A percentile compares a stretch with the other conserved stretches of the same genome.
These are phyloP conservation scores for Syncephalastrum monosporum DNA, from an alignment of 371 early-diverging fungal species.

Conservation along the genomic window DNA sequence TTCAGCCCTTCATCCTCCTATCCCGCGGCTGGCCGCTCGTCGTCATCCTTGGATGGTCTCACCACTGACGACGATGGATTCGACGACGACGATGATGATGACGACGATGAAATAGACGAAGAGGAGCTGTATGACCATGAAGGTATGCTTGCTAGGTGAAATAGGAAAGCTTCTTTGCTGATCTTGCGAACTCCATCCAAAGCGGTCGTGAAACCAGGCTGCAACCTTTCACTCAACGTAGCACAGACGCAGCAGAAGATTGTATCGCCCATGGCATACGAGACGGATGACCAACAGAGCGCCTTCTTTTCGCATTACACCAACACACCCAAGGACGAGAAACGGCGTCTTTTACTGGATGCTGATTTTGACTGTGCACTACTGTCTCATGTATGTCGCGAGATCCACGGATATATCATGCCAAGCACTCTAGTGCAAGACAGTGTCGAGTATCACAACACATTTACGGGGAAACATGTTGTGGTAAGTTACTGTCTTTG, in stretches of 20 bases:
- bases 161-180: no score
- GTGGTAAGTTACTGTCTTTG: slow-evolving; percentile 54
- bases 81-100: background rate
- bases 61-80: background rate
- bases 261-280: slow-evolving; percentile 18
- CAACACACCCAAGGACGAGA: no score
- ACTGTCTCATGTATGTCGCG: slow-evolving; percentile 72
- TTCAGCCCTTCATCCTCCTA: no score
- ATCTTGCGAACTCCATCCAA: no score
- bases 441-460: slow-evolving; percentile 73
- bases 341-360: no score
- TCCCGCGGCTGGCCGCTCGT: no score
- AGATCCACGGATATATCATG: slow-evolving; percentile 53
- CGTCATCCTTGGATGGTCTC: no score
- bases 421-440: slow-evolving; percentile 62
- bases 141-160: no score
- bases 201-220: no score
- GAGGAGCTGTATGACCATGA: no score
- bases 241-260: slow-evolving; percentile 2
- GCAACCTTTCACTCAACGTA: background rate
- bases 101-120: background rate
- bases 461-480: slow-evolving; percentile 79
- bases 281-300: slow-evolving; percentile 14
- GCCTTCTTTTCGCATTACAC: slow-evolving; percentile 14
- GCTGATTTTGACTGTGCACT: slow-evolving; percentile 59